A percentile compares a stretch with the other conserved stretches of the same genome.
Evolutionary conservation across 2,329 filamentous ascomycete genomes (phyloP).

Genomic region (Capronia americana): DNA sequence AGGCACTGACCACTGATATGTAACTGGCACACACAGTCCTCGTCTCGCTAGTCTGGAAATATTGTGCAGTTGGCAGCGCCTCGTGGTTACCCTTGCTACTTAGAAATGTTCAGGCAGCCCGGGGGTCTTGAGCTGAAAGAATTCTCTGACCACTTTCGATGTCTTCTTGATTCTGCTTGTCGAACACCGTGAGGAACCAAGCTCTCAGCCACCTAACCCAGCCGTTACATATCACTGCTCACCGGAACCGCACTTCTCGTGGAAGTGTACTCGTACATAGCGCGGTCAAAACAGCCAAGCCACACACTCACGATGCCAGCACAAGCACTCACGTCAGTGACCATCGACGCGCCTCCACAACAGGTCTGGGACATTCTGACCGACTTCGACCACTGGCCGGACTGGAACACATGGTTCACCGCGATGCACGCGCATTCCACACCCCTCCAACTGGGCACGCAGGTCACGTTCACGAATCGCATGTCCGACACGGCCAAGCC

Average conservation of each 20-base stretch:
- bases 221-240: neutral
- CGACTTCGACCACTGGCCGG: conserved; percentile 14
- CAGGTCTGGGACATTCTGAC: conserved; percentile 19
- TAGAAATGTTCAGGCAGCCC: neutral
- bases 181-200: neutral
- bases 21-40: neutral
- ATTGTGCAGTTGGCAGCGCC: neutral
- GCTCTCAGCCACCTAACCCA: neutral
- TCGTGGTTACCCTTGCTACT: neutral
- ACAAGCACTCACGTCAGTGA: conserved; percentile 9
- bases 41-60: neutral
- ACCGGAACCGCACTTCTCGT: no score
- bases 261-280: neutral
- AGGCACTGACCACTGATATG: neutral
- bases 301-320: conserved; percentile 15
- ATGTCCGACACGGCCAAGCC: conserved; percentile 23
- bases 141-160: neutral
- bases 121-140: neutral
- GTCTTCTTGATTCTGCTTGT: neutral
- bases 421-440: conserved; percentile 8
- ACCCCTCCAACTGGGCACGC: conserved; percentile 5
- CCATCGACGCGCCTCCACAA: conserved; percentile 15
- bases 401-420: conserved; percentile 21
- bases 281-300: neutral
- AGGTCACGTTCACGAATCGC: conserved; percentile 18